Conservation (phyloP, 2,329 filamentous ascomycete genomes). For the Cryoendolithus antarcticus region DNA sequence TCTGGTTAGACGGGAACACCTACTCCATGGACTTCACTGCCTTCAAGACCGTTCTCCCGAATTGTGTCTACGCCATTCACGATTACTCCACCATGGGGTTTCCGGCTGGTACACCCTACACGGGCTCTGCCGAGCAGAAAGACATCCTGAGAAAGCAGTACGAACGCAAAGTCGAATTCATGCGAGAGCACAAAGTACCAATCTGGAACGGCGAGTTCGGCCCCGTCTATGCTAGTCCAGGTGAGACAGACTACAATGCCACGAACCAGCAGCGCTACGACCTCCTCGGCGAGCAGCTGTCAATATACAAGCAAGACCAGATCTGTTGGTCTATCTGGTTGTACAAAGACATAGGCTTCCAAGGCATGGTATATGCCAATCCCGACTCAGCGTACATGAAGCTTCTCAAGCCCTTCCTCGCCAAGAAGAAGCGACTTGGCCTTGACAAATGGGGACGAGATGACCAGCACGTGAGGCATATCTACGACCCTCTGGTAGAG, state of each 20-base stretch:
- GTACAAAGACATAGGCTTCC: slow-evolving; percentile 25
- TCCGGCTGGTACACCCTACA: slow-evolving; percentile 30
- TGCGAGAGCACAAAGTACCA: slow-evolving; percentile 28
- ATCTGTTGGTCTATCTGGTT: slow-evolving; percentile 44
- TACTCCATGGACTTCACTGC: slow-evolving; percentile 31
- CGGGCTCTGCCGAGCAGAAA: slow-evolving; percentile 32
- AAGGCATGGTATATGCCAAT: slow-evolving; percentile 20
- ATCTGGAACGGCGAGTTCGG: slow-evolving; percentile 42
- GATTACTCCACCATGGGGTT: slow-evolving; percentile 44
- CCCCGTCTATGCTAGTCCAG: slow-evolving; percentile 34
- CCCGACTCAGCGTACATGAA: slow-evolving; percentile 28
- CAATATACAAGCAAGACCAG: slow-evolving; percentile 39
- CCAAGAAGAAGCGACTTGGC: slow-evolving; percentile 42
- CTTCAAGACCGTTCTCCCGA: slow-evolving; percentile 30
- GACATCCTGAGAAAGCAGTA: slow-evolving; percentile 31
- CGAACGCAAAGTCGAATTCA: slow-evolving; percentile 37
- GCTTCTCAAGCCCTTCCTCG: slow-evolving; percentile 38
- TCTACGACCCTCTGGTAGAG: slow-evolving; percentile 23
- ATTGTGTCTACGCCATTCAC: slow-evolving; percentile 40
- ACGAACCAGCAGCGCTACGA: slow-evolving; percentile 32
- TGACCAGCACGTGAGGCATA: slow-evolving; percentile 27
- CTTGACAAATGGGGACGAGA: slow-evolving; percentile 43
- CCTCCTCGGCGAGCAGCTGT: slow-evolving; percentile 33
- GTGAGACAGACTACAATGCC: slow-evolving; percentile 27
- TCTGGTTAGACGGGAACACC: slow-evolving; percentile 26